Conservation (phyloP, 495 filamentous ascomycete species). For the Talaromyces liani region DNA sequence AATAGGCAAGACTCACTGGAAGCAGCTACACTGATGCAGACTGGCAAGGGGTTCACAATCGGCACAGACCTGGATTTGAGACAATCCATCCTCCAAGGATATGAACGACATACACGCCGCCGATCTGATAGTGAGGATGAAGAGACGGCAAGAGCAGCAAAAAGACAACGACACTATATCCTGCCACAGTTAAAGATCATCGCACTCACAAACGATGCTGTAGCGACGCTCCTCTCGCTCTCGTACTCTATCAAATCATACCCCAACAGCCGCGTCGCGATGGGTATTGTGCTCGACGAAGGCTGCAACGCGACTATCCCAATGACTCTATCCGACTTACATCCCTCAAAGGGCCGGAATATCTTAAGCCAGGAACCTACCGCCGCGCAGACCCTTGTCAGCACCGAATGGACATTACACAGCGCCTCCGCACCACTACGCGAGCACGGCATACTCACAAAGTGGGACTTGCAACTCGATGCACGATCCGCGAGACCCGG, state of each 20-base stretch:
- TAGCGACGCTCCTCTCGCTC: slow-evolving; percentile 71
- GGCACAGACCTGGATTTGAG: slow-evolving; percentile 63
- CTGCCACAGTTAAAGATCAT: slow-evolving; percentile 62
- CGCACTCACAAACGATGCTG: slow-evolving; percentile 78
- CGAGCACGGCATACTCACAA: slow-evolving; percentile 55
- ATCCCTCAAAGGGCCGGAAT: slow-evolving; percentile 50
- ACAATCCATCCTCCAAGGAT: slow-evolving; percentile 60
- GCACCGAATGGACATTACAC: slow-evolving; percentile 82
- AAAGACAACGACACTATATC: slow-evolving; percentile 37
- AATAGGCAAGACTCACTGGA: slow-evolving; percentile 65
- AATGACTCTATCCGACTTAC: slow-evolving; percentile 56
- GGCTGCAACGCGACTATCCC: slow-evolving; percentile 79
- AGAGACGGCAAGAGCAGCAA: slow-evolving; percentile 21
- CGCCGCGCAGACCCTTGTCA: slow-evolving; percentile 61
- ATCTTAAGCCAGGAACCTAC: slow-evolving; percentile 29
- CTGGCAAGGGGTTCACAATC: slow-evolving; percentile 84
- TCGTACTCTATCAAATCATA: slow-evolving; percentile 57
- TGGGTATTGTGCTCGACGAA: slow-evolving; percentile 77
- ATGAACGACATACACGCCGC: slow-evolving; percentile 49
- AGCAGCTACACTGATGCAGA: slow-evolving; percentile 72
- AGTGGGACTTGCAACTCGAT: slow-evolving; percentile 66
- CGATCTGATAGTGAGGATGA: slow-evolving; percentile 27
- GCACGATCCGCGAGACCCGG: slow-evolving; percentile 59
- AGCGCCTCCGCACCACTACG: slow-evolving; percentile 60
- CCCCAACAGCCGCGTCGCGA: slow-evolving; percentile 63